Conservation (phyloP, 2,329 filamentous ascomycete species). For the Cadophora sp. region DNA sequence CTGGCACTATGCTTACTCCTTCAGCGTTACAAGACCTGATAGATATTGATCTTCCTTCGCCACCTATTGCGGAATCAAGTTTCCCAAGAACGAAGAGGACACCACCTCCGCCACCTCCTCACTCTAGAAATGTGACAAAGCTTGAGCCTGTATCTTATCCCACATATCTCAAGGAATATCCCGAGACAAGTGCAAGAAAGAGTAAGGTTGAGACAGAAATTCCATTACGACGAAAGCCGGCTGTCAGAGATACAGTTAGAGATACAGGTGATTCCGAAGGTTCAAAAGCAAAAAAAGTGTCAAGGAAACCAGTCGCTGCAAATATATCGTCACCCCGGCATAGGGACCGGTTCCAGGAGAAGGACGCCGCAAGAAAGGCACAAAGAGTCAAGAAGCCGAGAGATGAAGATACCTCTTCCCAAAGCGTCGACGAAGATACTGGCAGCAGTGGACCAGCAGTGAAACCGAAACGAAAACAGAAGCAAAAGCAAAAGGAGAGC, state of each 20-base stretch:
- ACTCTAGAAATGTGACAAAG: slow-evolving; percentile 37
- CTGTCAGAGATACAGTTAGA: too few species aligned
- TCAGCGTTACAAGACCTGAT: slow-evolving; percentile 39
- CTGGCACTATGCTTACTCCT: slow-evolving; percentile 39
- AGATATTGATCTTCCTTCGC: slow-evolving; percentile 35
- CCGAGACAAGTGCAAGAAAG: slow-evolving; percentile 43
- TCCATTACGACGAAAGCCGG: slow-evolving; percentile 42
- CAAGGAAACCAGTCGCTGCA: slow-evolving; percentile 45
- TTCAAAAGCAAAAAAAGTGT: slow-evolving; percentile 32
- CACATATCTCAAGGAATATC: slow-evolving; percentile 47
- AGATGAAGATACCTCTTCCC: slow-evolving; percentile 42
- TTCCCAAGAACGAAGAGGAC: slow-evolving; percentile 35
- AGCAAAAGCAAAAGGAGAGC: slow-evolving; percentile 45
- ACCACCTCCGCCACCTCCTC: slow-evolving; percentile 44
- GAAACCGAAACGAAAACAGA: slow-evolving; percentile 40
- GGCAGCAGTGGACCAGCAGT: slow-evolving; percentile 36
- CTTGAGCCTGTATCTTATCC: slow-evolving; percentile 50
- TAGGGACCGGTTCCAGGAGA: slow-evolving; percentile 39
- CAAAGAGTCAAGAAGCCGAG: slow-evolving; percentile 33
- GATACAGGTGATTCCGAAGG: slow-evolving; percentile 25
- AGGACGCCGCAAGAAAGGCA: slow-evolving; percentile 36
- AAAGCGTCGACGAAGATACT: slow-evolving; percentile 44
- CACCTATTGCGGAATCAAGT: slow-evolving; percentile 35
- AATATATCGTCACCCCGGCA: slow-evolving; percentile 45
- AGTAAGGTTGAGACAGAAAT: slow-evolving; percentile 38